A percentile compares a stretch with the other conserved stretches of the same genome.
phyloP scores from a whole-genome alignment of 345 rosid species.

The Eucalyptus victrix region DNA sequence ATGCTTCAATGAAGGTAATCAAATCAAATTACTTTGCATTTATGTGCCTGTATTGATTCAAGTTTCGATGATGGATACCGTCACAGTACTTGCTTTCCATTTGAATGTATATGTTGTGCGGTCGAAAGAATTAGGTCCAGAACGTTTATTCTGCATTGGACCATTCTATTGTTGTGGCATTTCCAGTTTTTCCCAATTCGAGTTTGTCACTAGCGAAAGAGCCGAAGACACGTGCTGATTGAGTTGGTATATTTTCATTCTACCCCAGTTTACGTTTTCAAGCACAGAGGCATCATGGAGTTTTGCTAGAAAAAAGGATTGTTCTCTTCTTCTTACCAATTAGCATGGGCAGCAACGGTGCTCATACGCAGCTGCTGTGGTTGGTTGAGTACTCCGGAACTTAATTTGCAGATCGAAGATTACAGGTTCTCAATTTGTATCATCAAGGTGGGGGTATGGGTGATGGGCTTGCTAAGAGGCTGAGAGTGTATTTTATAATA shows the following conservation, averaged over 20 bases:
- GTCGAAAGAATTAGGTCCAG: not conserved
- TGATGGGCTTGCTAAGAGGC: not conserved
- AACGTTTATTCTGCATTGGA: not conserved
- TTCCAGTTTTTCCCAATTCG: not conserved
- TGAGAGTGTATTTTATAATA: not conserved
- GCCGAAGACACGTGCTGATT: not conserved
- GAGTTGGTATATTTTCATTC: not conserved
- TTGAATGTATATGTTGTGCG: not conserved
- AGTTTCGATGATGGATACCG: not conserved
- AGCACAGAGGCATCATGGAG: not conserved
- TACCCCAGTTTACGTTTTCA: not conserved
- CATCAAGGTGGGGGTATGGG: not conserved
- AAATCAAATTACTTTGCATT: not conserved
- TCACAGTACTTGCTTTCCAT: not conserved
- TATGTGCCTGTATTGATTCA: not conserved
- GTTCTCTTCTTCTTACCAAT: not conserved
- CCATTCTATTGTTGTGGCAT: not conserved
- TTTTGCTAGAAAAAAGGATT: not conserved
- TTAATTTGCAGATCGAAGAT: not conserved
- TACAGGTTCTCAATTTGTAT: not conserved
- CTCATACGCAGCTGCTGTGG: not conserved
- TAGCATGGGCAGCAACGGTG: not conserved
- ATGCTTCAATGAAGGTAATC: not conserved
- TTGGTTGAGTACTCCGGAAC: not conserved
- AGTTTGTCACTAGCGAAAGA: not conserved